Conservation (phyloP, 345 rosid species). For the Limnanthes douglasii region DNA sequence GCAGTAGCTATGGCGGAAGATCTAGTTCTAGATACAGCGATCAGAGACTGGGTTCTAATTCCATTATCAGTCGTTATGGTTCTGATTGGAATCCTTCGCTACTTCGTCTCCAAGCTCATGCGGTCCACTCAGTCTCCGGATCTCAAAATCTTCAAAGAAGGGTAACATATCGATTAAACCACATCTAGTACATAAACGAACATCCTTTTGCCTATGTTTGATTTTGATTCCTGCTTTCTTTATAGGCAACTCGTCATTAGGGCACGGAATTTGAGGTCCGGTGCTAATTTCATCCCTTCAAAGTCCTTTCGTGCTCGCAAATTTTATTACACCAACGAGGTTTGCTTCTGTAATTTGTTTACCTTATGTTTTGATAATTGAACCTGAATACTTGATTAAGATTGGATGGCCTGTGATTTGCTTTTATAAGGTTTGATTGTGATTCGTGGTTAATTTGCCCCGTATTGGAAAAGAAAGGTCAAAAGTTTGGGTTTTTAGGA, state of each 20-base stretch:
- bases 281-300: constrained; percentile 74
- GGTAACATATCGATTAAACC: constrained; percentile 18
- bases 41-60: constrained; percentile 89
- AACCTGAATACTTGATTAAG: no score
- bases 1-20: constrained; percentile 70
- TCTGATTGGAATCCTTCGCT: constrained; percentile 77
- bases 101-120: constrained; percentile 82
- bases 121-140: constrained; percentile 76
- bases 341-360: no score
- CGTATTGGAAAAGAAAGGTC: no score
- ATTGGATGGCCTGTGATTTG: no score
- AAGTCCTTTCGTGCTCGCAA: constrained; percentile 85
- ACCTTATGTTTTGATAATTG: no score
- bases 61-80: constrained; percentile 92
- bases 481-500: no score
- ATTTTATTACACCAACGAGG: constrained; percentile 82
- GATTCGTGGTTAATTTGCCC: no score
- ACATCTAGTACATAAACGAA: not conserved
- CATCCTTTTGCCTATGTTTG: not conserved
- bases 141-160: constrained; percentile 75
- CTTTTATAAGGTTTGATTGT: no score
- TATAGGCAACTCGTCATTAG: constrained; percentile 70
- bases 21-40: constrained; percentile 89
- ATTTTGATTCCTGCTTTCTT: not conserved
- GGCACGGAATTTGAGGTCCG: constrained; percentile 79